Evolutionary conservation across 2,329 filamentous ascomycete genomes (phyloP).

Genomic region (Hyphodiscus sp.): DNA sequence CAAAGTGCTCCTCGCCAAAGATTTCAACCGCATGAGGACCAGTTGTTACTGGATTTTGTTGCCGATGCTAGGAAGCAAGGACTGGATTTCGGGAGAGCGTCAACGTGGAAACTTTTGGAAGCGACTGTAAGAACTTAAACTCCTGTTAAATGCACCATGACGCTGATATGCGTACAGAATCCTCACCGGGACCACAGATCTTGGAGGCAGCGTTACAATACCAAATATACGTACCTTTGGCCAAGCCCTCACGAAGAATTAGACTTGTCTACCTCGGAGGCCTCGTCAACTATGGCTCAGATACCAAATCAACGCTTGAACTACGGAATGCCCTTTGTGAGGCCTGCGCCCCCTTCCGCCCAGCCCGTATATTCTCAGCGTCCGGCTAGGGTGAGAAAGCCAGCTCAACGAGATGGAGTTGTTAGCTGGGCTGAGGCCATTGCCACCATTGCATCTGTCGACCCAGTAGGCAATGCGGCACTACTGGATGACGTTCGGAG

Average conservation of each 20-base stretch:
- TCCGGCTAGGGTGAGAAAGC: conserved; percentile 18
- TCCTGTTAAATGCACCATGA: background rate
- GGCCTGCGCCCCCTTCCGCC: background rate
- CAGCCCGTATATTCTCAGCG: conserved; percentile 1
- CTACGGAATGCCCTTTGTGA: background rate
- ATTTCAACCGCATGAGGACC: conserved; percentile 24
- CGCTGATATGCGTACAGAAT: conserved; percentile 13
- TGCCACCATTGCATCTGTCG: conserved; percentile 21
- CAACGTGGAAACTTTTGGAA: conserved; percentile 20
- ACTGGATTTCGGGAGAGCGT: conserved; percentile 2
- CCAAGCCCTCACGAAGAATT: conserved; percentile 6
- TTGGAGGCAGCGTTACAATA: conserved; percentile 15
- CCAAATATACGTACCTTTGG: conserved; percentile 13
- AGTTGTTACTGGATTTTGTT: conserved; percentile 21
- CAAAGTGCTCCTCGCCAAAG: conserved; percentile 3
- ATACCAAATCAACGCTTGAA: background rate
- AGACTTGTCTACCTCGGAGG: conserved; percentile 2
- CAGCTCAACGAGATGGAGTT: conserved; percentile 21
- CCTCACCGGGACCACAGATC: conserved; percentile 13
- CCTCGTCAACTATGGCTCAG: background rate
- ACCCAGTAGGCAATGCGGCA: conserved; percentile 24
- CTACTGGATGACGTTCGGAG: conserved; percentile 20
- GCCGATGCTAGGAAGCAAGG: conserved; percentile 14
- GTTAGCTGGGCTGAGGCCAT: conserved; percentile 28
- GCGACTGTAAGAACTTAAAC: conserved; percentile 12